Base-by-base conservation (phyloP, 2,329 filamentous ascomycete species). In the Alternaria brassicae region DNA sequence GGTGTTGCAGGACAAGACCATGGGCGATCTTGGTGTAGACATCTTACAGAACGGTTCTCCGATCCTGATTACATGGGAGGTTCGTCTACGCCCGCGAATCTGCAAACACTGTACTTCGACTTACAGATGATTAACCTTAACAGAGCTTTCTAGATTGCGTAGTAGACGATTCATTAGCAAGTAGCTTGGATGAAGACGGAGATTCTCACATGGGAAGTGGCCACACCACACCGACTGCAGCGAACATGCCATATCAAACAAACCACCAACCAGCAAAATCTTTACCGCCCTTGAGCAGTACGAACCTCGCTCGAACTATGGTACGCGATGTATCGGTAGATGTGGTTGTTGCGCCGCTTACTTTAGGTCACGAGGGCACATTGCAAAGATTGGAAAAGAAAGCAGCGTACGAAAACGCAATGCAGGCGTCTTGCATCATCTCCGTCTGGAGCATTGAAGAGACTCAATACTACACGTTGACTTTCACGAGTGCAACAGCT, bases 351-450 rank as follows among this genome's bases (percentile, higher is more conserved):
- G 83, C 86, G 13, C 82, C 84, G 10, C 60, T 65, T 13, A 51
- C 51, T 48, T 62, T 62, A 6, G 61, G 59, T 10, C 36, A 56
- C 17, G 62, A 61, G 21, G 58, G 61, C 23, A 40, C 28, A 6
- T 49, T 64, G 23, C 57, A 60, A 37, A 67, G 62, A 30, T 53
- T 44, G 25, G 66, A 70, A 32, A 63, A 52, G 49, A 68, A 57
- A 36, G 45, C 39, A 8, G 54, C 67, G 5, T 62, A 67, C 27
- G 56, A 65, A 8, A 56, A 70, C 30, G 78, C 82, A 30, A 75
- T 86, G 0, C 86, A 86, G 62, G 88, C 90, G 21, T 89, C 89
- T 64, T 91, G 93, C 88, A 91, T 92, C 45, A 86, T 93, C 21
- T 90, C 88, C 0, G 85, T 91, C 6, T 93, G 90, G 88, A 81